Percentiles rank a stretch among this genome's conserved stretches.
These are phyloP conservation scores for Geoglossum cookeanum DNA, from an alignment of 2,329 filamentous ascomycete species.

Conservation along the genomic window DNA sequence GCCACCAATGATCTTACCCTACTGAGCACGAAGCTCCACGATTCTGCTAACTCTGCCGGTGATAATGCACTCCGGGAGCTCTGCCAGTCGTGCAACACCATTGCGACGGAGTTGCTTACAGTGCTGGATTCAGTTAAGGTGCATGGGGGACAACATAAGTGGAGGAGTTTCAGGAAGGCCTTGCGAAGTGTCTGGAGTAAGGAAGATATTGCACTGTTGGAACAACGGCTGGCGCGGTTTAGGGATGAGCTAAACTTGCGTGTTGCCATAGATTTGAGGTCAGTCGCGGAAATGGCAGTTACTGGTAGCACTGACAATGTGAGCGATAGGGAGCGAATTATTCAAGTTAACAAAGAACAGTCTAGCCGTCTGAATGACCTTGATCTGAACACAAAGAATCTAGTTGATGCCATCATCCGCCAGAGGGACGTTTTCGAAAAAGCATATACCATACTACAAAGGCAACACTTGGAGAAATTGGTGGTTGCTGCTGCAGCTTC, in stretches of 20 bases:
- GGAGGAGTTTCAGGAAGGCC: slow-evolving; percentile 11
- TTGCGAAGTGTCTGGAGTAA: slow-evolving; percentile 10
- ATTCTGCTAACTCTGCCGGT: background rate
- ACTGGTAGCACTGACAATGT: background rate
- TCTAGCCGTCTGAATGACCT: background rate
- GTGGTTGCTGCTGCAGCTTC: slow-evolving; percentile 4
- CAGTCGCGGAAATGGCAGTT: background rate
- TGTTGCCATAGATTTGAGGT: background rate
- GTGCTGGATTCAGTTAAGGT: slow-evolving; percentile 20
- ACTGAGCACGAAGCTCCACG: slow-evolving; percentile 1
- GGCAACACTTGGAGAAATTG: background rate
- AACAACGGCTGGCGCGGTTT: slow-evolving; percentile 5
- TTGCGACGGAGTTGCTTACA: slow-evolving; percentile 10
- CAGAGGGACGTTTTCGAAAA: background rate
- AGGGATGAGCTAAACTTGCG: slow-evolving; percentile 2
- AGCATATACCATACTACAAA: background rate
- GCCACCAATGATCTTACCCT: slow-evolving; percentile 3
- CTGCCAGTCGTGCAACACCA: background rate
- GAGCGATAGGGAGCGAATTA: background rate
- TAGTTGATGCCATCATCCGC: background rate
- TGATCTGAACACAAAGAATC: background rate
- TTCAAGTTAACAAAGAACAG: background rate
- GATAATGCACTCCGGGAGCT: background rate
- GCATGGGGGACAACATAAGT: slow-evolving; percentile 6
- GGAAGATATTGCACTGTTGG: slow-evolving; percentile 7